Percentiles rank a stretch among this genome's conserved stretches.
These are phyloP conservation scores for Dichotomopilus funicola DNA, from an alignment of 2,329 filamentous ascomycete species.

Conservation along the genomic window DNA sequence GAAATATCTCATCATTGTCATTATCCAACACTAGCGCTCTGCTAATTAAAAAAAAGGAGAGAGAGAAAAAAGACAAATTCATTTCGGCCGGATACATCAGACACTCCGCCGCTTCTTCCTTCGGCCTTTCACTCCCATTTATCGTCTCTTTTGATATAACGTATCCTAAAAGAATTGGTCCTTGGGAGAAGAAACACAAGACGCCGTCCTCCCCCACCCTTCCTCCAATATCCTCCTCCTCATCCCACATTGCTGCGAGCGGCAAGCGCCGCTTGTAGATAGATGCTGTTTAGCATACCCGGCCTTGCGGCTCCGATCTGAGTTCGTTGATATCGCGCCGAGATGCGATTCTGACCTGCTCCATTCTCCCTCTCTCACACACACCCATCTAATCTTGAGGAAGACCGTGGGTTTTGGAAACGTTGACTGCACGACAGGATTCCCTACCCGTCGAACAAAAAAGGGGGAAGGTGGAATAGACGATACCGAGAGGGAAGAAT, in stretches of 20 bases:
- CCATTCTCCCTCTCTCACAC: not conserved
- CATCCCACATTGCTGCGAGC: conserved; percentile 5
- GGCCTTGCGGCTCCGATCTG: conserved; percentile 19
- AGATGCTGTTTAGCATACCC: conserved; percentile 7
- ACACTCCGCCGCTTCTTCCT: too few relatives aligned
- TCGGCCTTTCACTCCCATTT: too few relatives aligned
- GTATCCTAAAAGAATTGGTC: too few relatives aligned
- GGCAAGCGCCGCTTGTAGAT: conserved; percentile 13
- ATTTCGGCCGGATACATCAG: too few relatives aligned
- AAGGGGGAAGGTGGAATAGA: not conserved
- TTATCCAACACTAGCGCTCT: too few relatives aligned
- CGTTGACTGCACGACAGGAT: not conserved
- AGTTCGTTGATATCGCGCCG: conserved; percentile 6
- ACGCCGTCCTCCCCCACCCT: too few relatives aligned
- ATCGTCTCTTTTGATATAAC: too few relatives aligned
- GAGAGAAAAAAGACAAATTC: too few relatives aligned
- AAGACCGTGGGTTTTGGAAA: not conserved
- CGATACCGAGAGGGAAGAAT: not conserved
- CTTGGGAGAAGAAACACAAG: too few relatives aligned
- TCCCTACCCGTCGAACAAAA: too few relatives aligned
- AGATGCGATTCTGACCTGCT: not conserved
- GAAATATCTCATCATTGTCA: too few relatives aligned
- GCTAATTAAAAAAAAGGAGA: too few relatives aligned
- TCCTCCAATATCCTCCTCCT: not conserved
- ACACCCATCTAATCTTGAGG: not conserved